Percentiles rank a stretch among this genome's conserved stretches.
phyloP scores from a whole-genome alignment of 306 rosid genomes.

The Senna tora region DNA sequence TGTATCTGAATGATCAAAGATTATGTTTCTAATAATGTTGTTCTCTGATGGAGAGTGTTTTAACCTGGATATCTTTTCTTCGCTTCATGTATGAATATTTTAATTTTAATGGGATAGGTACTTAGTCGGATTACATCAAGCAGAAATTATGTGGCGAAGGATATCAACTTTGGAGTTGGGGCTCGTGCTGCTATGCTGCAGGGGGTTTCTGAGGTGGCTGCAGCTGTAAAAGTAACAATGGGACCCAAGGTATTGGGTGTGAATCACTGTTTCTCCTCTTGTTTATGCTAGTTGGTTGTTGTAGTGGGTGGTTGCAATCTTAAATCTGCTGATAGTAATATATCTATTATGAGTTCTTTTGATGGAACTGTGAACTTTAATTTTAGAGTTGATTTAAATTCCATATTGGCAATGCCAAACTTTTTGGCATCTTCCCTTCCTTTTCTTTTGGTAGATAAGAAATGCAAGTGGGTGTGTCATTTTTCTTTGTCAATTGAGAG shows the following conservation, averaged over 20 bases:
- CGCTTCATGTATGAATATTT: not conserved
- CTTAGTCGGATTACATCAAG: constrained; percentile 48
- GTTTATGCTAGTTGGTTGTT: constrained; percentile 14
- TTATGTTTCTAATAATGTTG: not conserved
- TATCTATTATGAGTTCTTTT: not conserved
- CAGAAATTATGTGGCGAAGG: constrained; percentile 82
- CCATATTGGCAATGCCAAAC: not conserved
- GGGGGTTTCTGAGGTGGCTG: constrained; percentile 93
- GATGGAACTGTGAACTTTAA: not conserved
- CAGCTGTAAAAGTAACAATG: constrained; percentile 98
- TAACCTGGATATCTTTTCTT: not conserved
- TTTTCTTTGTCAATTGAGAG: not conserved
- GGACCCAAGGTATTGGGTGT: constrained; percentile 79
- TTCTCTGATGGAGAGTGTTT: constrained; percentile 1
- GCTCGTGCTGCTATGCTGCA: constrained; percentile 91
- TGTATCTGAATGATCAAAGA: not conserved
- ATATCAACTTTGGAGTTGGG: constrained; percentile 75
- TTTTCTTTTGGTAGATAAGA: constrained; percentile 2
- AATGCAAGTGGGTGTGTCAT: constrained; percentile 6
- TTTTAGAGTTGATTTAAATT: not conserved
- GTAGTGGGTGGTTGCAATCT: not conserved
- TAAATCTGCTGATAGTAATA: not conserved
- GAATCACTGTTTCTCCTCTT: constrained; percentile 1
- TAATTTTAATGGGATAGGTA: constrained; percentile 43
- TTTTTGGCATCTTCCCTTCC: not conserved